Conservation (phyloP, 1,284 basidiomycete genomes). For the Cystobasidium pallidum region DNA sequence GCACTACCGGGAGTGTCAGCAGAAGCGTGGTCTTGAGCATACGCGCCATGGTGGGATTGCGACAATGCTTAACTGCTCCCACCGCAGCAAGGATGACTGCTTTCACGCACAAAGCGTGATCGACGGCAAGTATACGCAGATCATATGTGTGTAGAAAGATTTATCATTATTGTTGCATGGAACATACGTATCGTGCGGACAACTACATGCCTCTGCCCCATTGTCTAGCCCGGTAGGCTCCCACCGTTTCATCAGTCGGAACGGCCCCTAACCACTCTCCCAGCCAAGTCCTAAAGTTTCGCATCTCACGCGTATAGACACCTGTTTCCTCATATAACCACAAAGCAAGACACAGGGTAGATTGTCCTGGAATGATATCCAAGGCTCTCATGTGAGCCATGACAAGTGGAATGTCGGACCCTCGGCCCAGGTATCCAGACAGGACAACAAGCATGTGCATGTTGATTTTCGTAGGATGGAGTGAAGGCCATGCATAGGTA, state of each 20-base stretch:
- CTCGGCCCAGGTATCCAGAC: slow-evolving; percentile 62
- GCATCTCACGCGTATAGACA: slow-evolving; percentile 64
- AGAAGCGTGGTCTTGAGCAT: slow-evolving; percentile 17
- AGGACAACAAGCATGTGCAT: slow-evolving; percentile 70
- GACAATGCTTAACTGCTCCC: too few species aligned
- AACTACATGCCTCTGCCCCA: not conserved
- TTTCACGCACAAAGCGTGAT: slow-evolving; percentile 24
- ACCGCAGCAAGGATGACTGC: not conserved
- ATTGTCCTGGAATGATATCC: slow-evolving; percentile 62
- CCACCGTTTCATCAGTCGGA: slow-evolving; percentile 59
- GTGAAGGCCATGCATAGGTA: slow-evolving; percentile 9
- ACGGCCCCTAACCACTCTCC: slow-evolving; percentile 68
- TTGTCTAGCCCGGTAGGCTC: slow-evolving; percentile 46
- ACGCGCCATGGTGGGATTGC: slow-evolving; percentile 10
- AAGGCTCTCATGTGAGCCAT: slow-evolving; percentile 77
- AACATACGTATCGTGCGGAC: not conserved
- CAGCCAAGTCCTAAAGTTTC: slow-evolving; percentile 66
- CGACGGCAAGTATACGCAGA: too few species aligned
- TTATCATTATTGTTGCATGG: not conserved
- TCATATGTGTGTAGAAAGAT: too few species aligned
- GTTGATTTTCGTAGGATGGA: slow-evolving; percentile 62
- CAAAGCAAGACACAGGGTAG: slow-evolving; percentile 68
- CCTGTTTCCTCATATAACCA: slow-evolving; percentile 73
- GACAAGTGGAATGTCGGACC: slow-evolving; percentile 68
- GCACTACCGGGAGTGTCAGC: slow-evolving; percentile 31